These are phyloP conservation scores for Venturiaceae sp. DNA, from an alignment of 2,329 filamentous ascomycete species.

Conservation along the genomic window DNA sequence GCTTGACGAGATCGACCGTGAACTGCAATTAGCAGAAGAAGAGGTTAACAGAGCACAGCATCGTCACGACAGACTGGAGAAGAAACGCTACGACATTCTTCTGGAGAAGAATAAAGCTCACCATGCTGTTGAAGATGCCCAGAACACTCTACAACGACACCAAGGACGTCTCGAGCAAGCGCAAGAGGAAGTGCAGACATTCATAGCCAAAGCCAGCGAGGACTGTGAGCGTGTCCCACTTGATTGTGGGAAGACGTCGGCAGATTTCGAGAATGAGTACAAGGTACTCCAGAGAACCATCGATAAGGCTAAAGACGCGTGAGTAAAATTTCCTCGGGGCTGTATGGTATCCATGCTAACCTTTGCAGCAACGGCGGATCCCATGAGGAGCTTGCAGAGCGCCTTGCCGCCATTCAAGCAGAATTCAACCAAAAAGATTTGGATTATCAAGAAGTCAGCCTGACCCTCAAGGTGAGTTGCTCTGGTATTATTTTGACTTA, in stretches of 20 bases:
- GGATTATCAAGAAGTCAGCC: slow-evolving; percentile 23
- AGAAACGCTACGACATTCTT: slow-evolving; percentile 24
- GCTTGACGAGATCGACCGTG: slow-evolving; percentile 7
- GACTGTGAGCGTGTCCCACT: slow-evolving; percentile 18
- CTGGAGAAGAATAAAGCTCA: slow-evolving; percentile 31
- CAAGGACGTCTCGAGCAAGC: slow-evolving; percentile 19
- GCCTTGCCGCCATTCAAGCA: slow-evolving; percentile 19
- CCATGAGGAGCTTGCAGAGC: slow-evolving; percentile 17
- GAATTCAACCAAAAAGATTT: slow-evolving; percentile 15
- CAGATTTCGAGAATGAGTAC: slow-evolving; percentile 20
- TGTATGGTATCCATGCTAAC: background rate
- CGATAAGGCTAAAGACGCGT: slow-evolving; percentile 17
- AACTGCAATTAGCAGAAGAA: slow-evolving; percentile 17
- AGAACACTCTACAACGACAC: slow-evolving; percentile 19
- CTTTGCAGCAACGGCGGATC: slow-evolving; percentile 15
- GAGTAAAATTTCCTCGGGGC: slow-evolving; percentile 5
- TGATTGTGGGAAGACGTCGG: slow-evolving; percentile 19
- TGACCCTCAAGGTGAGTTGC: background rate
- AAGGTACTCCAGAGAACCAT: slow-evolving; percentile 20
- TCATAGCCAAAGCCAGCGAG: background rate
- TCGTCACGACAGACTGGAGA: slow-evolving; percentile 13
- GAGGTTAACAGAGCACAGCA: slow-evolving; percentile 18
- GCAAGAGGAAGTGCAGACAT: slow-evolving; percentile 14
- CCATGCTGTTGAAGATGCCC: slow-evolving; percentile 21
- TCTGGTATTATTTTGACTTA: background rate